Evolutionary conservation across 208 protist species (phyloP), one percentile per base, ranked within the genome.

Genomic region (Trypanosoma grayi): DNA sequence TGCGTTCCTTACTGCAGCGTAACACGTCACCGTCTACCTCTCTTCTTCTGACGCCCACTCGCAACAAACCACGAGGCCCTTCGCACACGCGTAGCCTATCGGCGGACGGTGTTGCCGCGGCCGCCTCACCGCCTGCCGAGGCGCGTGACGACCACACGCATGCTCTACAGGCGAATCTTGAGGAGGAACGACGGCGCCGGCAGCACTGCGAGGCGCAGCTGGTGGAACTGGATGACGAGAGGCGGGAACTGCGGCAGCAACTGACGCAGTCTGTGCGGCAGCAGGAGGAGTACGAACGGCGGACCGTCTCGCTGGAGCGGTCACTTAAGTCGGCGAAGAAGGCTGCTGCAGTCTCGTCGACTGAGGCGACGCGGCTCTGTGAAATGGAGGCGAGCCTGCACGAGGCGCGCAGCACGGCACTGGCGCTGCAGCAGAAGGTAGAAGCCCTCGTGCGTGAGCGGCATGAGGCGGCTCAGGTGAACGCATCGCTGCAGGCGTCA

Each of bases 341-440:
- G 9, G 81, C 85, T 0, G 85, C 85, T 0, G 76, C 75, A 44
- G 73, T 82, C 6, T 63, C 61, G 13, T 61, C 72, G 10, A 47
- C 69, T 0, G 79, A 80, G 33, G 77, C 83, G 13, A 63, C 81
- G 10, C 70, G 70, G 33, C 14, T 85, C 11, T 78, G 74, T 36
- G 76, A 83, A 20, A 71, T 88, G 70, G 85, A 88, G 59, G 57
- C 78, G 13, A 53, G 25, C 14, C 60, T 91, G n/a, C 61, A 75
- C 22, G 70, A 66, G 33, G 65, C 75, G 0, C 66, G 75, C 41
- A 28, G 57, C 16, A 75, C 62, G 25, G 59, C 83, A 10, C 22
- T 25, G 4, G 25, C 8, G 33, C 54, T 81, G 34, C 55, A 81
- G 25, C 46, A 41, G 2, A 44, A 57, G 20, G 33, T 76, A 39